Base-by-base conservation (phyloP, 495 filamentous ascomycete species). In the Neurospora pannonica region DNA sequence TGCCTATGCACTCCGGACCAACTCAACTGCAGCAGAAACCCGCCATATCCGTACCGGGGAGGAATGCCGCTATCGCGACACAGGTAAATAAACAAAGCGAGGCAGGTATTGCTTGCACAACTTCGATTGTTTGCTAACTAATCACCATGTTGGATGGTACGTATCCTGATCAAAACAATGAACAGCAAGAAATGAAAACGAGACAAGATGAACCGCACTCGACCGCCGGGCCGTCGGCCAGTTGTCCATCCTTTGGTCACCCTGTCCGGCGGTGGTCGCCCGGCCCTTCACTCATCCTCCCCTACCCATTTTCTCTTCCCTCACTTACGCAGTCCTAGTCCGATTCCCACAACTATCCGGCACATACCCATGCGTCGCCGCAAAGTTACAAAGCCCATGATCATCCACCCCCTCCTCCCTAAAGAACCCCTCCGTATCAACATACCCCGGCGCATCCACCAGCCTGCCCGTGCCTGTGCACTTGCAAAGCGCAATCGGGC, bases 301-400 rank as follows among this genome's bases (percentile, higher is more conserved):
- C n/a, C n/a, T n/a, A n/a, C n/a, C n/a, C n/a, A n/a, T n/a, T n/a
- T n/a, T n/a, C n/a, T n/a, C n/a, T n/a, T n/a, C n/a, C n/a, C n/a
- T n/a, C n/a, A n/a, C 1, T 19, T 5, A 5, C 13, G 13, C 13
- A 19, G 17, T 19, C 6, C 17, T 38, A 40, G 40, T 43, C 42
- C 42, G 19, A 43, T 43, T 54, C 46, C 46, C 46, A 24, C 46
- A 54, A 54, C 19, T 24, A 21, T 13, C 46, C 8, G 46, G 46
- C 21, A 54, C 19, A 54, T 54, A 54, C n/a, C 46, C 46, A 54
- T 54, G 46, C 46, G 46, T 54, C 19, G 21, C 46, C 19, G 74
- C 71, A 72, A 72, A 75, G 43, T 67, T 40, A 54, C 74, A 75
- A 11, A 75, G 70, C 34, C 71, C 71, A 46, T 36, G 37, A 43